Base-by-base conservation (phyloP, 331 rosid species). In the Rhamnella rubrinervis region DNA sequence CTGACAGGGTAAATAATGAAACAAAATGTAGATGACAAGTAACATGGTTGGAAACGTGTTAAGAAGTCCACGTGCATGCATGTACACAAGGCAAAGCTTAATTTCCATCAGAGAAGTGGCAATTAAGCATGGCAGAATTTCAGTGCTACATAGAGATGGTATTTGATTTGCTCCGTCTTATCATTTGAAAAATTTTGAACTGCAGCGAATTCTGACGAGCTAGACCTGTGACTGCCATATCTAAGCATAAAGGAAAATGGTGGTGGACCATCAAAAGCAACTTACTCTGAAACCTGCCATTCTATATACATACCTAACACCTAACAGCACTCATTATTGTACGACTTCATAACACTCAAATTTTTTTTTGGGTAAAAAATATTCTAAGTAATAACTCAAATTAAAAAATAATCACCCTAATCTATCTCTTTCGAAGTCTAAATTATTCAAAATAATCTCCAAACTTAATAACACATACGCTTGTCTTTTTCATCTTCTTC, bases 51-150 rank as follows among this genome's bases (percentile, higher is more conserved):
- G 38, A 68, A 68, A 55, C 28, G 20, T 56, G 65, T 56, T 68
- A 44, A 31, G 37, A 59, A 39, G 58, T 68, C 73, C 73, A 57
- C 65, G 73, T 68, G 73, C 73, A 68, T 68, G 73, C 73, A 68
- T 23, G 55, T 41, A 31, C 35, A 31, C 35, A 31, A 23, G 56
- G 58, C 73, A 68, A 39, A 19, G 31, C 55, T 12, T 7, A 9
- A 11, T 44, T 44, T 44, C 4, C 49, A 44, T 44, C 11, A 41
- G 49, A 8, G 13, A 41, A 41, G 7, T 13, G 40, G 23, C 1
- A 19, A 5, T 1, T 2, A 7, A 9, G 20, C 7, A 53, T 57
- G 40, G 37, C 73, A 41, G 60, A 67, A 31, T 26, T 67, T 67
- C 51, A 67, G 62, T 53, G 51, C 71, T 53, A n/a, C 25, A 39